Evolutionary conservation across 2,329 filamentous ascomycete genomes (phyloP).

Genomic region (Seiridium unicorne): DNA sequence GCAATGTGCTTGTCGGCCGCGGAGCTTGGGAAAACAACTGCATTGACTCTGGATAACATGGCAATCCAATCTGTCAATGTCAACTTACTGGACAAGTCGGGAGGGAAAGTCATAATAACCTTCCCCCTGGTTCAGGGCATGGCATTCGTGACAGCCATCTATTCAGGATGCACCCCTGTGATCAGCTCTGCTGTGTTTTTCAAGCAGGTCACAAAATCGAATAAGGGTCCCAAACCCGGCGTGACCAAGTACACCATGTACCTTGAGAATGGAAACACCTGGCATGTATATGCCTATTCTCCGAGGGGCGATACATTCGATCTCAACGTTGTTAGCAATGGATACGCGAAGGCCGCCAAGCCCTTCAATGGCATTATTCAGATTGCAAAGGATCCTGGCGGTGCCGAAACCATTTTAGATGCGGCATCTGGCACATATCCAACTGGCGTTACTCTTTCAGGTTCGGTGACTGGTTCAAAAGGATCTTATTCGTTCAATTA

Average conservation of each 20-base stretch:
- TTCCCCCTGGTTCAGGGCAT: slow-evolving; percentile 90
- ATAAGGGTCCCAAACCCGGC: slow-evolving; percentile 56
- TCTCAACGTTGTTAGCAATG: slow-evolving; percentile 67
- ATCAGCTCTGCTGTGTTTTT: slow-evolving; percentile 77
- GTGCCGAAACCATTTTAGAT: slow-evolving; percentile 71
- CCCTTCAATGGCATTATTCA: slow-evolving; percentile 80
- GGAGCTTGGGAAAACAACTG: slow-evolving; percentile 65
- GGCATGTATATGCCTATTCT: slow-evolving; percentile 77
- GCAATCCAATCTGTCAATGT: slow-evolving; percentile 64
- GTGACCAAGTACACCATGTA: slow-evolving; percentile 74
- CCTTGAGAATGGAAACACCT: slow-evolving; percentile 70
- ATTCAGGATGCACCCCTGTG: slow-evolving; percentile 66
- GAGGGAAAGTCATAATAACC: slow-evolving; percentile 59
- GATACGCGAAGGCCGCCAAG: slow-evolving; percentile 60
- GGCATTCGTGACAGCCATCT: slow-evolving; percentile 79
- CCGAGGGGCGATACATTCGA: slow-evolving; percentile 59
- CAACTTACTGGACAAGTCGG: slow-evolving; percentile 58
- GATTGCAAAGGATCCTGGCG: slow-evolving; percentile 71
- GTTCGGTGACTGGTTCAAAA: slow-evolving; percentile 52
- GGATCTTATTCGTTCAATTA: slow-evolving; percentile 76
- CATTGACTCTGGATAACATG: slow-evolving; percentile 50
- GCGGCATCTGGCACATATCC: slow-evolving; percentile 74
- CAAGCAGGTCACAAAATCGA: slow-evolving; percentile 59
- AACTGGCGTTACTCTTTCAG: slow-evolving; percentile 61
- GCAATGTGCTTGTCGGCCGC: slow-evolving; percentile 76